Conservation (phyloP, 2,329 filamentous ascomycete species). For the Cladorrhinum sp. region DNA sequence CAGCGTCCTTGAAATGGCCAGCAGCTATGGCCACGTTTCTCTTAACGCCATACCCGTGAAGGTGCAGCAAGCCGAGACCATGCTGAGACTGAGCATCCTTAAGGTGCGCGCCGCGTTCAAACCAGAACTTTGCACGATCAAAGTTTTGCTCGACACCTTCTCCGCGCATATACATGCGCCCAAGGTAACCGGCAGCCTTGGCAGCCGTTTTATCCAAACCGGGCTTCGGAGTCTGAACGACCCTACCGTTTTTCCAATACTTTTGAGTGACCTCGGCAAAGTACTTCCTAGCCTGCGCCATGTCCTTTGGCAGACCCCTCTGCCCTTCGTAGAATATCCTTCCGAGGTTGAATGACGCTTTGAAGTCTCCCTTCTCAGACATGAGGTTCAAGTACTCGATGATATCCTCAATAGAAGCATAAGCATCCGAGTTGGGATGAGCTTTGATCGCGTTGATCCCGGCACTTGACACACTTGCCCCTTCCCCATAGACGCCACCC, state of each 20-base stretch:
- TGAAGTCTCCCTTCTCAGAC: constrained; percentile 84
- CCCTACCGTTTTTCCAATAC: constrained; percentile 82
- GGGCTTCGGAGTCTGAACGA: constrained; percentile 65
- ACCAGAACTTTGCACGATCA: constrained; percentile 75
- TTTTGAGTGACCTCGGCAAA: constrained; percentile 76
- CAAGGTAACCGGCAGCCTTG: constrained; percentile 83
- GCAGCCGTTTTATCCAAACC: constrained; percentile 74
- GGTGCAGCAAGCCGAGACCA: constrained; percentile 77
- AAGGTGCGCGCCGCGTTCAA: constrained; percentile 70
- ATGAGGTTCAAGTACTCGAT: constrained; percentile 91
- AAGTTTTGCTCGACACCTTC: constrained; percentile 81
- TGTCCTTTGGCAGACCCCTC: constrained; percentile 68
- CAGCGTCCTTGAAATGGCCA: constrained; percentile 72
- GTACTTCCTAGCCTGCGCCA: constrained; percentile 71
- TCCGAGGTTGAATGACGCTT: constrained; percentile 81
- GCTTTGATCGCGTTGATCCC: constrained; percentile 76
- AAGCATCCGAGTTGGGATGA: constrained; percentile 71
- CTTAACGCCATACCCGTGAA: constrained; percentile 68
- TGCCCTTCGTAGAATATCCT: constrained; percentile 87
- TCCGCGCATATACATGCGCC: constrained; percentile 84
- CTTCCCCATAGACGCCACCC: constrained; percentile 92
- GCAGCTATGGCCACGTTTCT: constrained; percentile 70
- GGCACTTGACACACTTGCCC: constrained; percentile 84
- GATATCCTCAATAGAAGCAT: constrained; percentile 87
- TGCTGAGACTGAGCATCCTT: constrained; percentile 83